These are phyloP conservation scores for Stentor roeselii DNA, from an alignment of 73 alveolate genomes.

Conservation along the genomic window DNA sequence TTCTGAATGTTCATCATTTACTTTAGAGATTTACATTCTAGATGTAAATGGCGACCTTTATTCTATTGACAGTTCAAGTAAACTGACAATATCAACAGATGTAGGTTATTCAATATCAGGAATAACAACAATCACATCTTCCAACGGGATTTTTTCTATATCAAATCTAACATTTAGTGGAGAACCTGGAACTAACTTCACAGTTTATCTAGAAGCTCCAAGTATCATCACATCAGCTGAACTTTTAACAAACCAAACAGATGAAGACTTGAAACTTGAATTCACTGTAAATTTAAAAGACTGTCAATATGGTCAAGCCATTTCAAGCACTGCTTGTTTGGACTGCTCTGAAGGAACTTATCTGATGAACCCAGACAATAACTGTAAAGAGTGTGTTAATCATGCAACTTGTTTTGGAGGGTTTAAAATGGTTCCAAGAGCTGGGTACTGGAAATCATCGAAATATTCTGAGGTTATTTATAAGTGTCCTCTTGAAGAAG, in stretches of 20 bases:
- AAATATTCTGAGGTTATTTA: slow-evolving; percentile 36
- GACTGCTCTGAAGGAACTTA: neutral
- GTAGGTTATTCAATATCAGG: neutral
- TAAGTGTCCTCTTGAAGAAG: slow-evolving; percentile 32
- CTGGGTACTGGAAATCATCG: slow-evolving; percentile 58
- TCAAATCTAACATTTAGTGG: neutral
- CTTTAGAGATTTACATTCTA: neutral
- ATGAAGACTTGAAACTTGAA: neutral
- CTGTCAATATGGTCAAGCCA: neutral
- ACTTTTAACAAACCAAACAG: too few species aligned
- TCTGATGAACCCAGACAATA: neutral
- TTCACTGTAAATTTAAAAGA: neutral
- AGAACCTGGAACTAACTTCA: neutral
- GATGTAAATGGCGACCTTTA: neutral
- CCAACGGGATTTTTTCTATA: neutral
- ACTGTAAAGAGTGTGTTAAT: slow-evolving; percentile 41
- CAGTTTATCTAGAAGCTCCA: neutral
- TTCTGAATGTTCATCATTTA: neutral
- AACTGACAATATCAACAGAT: neutral
- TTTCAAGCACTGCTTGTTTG: neutral
- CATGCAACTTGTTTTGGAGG: slow-evolving; percentile 56
- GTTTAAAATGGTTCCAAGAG: slow-evolving; percentile 39
- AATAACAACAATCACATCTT: neutral
- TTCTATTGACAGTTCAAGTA: neutral
- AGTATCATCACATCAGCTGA: too few species aligned